Conservation (phyloP, 495 filamentous ascomycete genomes). For the Xylaria flabelliformis region DNA sequence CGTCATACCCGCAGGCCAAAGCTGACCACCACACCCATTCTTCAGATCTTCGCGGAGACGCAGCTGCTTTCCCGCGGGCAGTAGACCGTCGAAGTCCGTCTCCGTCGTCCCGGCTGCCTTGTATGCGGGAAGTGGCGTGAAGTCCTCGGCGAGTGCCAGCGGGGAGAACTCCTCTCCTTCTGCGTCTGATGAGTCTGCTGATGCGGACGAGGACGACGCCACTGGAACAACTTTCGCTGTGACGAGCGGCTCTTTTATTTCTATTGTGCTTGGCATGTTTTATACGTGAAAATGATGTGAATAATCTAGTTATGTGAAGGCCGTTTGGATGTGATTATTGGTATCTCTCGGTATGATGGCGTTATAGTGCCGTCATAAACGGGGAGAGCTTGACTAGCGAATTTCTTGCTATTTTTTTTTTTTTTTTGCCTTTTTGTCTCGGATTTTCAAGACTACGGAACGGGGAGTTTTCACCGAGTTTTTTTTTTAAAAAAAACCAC, state of each 20-base stretch:
- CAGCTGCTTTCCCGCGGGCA: constrained; percentile 62
- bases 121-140: constrained; percentile 69
- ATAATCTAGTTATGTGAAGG: neutral
- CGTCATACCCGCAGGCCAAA: constrained; percentile 94
- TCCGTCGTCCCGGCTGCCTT: constrained; percentile 68
- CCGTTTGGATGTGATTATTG: neutral
- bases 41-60: constrained; percentile 81
- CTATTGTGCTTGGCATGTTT: constrained; percentile 2
- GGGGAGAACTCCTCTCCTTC: constrained; percentile 44
- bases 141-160: constrained; percentile 65
- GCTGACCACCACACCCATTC: constrained; percentile 87
- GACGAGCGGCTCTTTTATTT: constrained; percentile 15
- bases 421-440: neutral
- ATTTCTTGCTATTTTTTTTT: neutral
- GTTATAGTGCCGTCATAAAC: constrained; percentile 8
- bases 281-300: neutral
- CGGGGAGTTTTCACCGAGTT: neutral
- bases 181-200: constrained; percentile 13
- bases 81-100: constrained; percentile 76
- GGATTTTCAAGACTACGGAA: neutral
- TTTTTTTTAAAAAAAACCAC: neutral
- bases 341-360: neutral
- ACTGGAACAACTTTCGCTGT: neutral
- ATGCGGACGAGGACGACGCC: neutral
- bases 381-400: neutral